A percentile compares a stretch with the other conserved stretches of the same genome.
Evolutionary conservation across 2,329 filamentous ascomycete genomes (phyloP).

Genomic region (Diaporthe destruens): DNA sequence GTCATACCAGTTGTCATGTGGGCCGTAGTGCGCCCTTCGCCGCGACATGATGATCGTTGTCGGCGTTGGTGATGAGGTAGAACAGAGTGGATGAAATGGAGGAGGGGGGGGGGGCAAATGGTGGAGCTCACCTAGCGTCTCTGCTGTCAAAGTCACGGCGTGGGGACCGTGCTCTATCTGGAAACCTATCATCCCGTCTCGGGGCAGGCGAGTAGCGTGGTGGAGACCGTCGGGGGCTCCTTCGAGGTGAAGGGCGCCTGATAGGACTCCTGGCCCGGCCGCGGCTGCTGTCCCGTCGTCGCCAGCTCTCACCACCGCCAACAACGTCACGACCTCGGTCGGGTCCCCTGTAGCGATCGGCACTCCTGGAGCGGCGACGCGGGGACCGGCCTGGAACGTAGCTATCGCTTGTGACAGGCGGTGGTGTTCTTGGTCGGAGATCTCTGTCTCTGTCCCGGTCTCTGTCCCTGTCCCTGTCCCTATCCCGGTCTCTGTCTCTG

Average conservation of each 20-base stretch:
- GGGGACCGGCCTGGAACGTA: conserved; percentile 58
- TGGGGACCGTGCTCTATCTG: conserved; percentile 55
- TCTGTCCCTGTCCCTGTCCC: neutral
- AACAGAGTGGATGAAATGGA: neutral
- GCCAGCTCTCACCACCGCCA: conserved; percentile 51
- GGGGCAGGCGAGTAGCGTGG: conserved; percentile 53
- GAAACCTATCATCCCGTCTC: conserved; percentile 54
- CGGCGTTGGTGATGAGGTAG: conserved; percentile 14
- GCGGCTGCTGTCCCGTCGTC: conserved; percentile 56
- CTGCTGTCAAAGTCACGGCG: conserved; percentile 55
- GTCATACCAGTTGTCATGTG: neutral
- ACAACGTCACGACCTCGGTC: conserved; percentile 52
- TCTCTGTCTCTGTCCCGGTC: conserved; percentile 43
- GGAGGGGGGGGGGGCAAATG: conserved; percentile 8
- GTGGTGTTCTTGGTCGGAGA: conserved; percentile 46
- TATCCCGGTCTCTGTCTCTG: conserved; percentile 43
- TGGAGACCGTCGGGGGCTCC: conserved; percentile 49
- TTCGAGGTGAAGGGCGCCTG: conserved; percentile 50
- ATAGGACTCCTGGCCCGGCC: conserved; percentile 53
- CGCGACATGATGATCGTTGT: conserved; percentile 34
- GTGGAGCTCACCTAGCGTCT: conserved; percentile 48
- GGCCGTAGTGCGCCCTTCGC: neutral
- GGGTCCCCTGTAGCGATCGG: conserved; percentile 54
- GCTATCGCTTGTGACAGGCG: conserved; percentile 53
- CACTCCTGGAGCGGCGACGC: conserved; percentile 57